phyloP scores from a whole-genome alignment of 2,329 filamentous ascomycete species.

The Ceratocystis variospora region DNA sequence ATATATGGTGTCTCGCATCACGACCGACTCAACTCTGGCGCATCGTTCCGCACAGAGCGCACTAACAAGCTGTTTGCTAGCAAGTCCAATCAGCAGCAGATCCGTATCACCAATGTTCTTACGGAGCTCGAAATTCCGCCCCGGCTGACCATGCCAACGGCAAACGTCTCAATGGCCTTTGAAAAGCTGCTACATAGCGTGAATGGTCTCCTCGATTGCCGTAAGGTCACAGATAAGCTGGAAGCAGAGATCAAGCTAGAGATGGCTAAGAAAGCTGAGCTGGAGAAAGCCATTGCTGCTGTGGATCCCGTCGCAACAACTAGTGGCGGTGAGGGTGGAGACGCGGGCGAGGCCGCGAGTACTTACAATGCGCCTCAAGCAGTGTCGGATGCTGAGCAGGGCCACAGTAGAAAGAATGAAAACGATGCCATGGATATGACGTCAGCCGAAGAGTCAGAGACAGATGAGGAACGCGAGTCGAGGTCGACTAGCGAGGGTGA shows the following conservation, averaged over 20 bases:
- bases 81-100: slow-evolving; percentile 61
- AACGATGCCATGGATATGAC: slow-evolving; percentile 20
- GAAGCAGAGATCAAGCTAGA: slow-evolving; percentile 54
- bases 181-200: slow-evolving; percentile 58
- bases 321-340: background rate
- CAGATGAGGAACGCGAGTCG: slow-evolving; percentile 26
- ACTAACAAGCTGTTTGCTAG: slow-evolving; percentile 65
- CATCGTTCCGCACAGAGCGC: slow-evolving; percentile 77
- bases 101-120: slow-evolving; percentile 59
- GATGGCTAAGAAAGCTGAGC: slow-evolving; percentile 42
- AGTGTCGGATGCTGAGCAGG: background rate
- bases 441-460: slow-evolving; percentile 25
- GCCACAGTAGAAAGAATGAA: background rate
- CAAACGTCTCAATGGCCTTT: slow-evolving; percentile 55
- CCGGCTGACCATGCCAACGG: slow-evolving; percentile 60
- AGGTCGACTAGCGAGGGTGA: slow-evolving; percentile 24
- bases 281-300: slow-evolving; percentile 29
- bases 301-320: slow-evolving; percentile 10
- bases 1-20: slow-evolving; percentile 75
- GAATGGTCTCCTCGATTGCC: slow-evolving; percentile 53
- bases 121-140: slow-evolving; percentile 57
- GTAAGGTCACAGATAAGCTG: slow-evolving; percentile 63
- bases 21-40: slow-evolving; percentile 72
- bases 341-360: background rate
- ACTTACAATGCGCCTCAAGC: no score